A percentile compares a stretch with the other conserved stretches of the same genome.
These are phyloP conservation scores for Kodamaea sp. DNA, from an alignment of 1,139 yeast species.

Conservation along the genomic window DNA sequence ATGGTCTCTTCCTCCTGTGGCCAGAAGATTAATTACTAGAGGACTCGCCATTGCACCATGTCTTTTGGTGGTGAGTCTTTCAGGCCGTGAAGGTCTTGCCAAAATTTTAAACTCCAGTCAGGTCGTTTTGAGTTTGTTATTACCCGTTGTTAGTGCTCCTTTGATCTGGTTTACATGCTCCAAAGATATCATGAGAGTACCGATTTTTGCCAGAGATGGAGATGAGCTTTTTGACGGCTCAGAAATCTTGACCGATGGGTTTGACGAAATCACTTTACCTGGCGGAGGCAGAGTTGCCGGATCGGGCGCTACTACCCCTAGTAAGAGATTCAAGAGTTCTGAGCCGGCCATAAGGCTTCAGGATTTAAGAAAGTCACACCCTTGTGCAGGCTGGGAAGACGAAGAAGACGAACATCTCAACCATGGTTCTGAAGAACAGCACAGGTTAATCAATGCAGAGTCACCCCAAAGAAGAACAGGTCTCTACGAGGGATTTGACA, in stretches of 20 bases:
- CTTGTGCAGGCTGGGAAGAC: slow-evolving; percentile 49
- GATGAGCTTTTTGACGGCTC: slow-evolving; percentile 25
- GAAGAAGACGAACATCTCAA: slow-evolving; percentile 25
- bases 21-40: slow-evolving; percentile 81
- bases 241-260: slow-evolving; percentile 11
- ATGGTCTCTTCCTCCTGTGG: slow-evolving; percentile 86
- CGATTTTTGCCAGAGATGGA: slow-evolving; percentile 36
- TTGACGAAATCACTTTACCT: slow-evolving; percentile 15
- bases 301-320: slow-evolving; percentile 3
- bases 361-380: slow-evolving; percentile 45
- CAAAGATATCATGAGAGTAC: slow-evolving; percentile 76
- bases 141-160: slow-evolving; percentile 92
- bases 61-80: slow-evolving; percentile 67
- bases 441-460: slow-evolving; percentile 1
- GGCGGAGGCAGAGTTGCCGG: slow-evolving; percentile 4
- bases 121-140: slow-evolving; percentile 77
- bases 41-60: slow-evolving; percentile 88
- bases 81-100: slow-evolving; percentile 87
- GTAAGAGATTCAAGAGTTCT: slow-evolving; percentile 29
- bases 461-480: background rate
- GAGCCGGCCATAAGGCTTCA: slow-evolving; percentile 48
- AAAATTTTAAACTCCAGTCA: slow-evolving; percentile 82
- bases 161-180: slow-evolving; percentile 80
- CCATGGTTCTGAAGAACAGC: slow-evolving; percentile 13
- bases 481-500: background rate